Percentiles rank a stretch among this genome's conserved stretches.
Evolutionary conservation across 768 basidiomycete genomes (phyloP).

Genomic region (Pisolithus orientalis): DNA sequence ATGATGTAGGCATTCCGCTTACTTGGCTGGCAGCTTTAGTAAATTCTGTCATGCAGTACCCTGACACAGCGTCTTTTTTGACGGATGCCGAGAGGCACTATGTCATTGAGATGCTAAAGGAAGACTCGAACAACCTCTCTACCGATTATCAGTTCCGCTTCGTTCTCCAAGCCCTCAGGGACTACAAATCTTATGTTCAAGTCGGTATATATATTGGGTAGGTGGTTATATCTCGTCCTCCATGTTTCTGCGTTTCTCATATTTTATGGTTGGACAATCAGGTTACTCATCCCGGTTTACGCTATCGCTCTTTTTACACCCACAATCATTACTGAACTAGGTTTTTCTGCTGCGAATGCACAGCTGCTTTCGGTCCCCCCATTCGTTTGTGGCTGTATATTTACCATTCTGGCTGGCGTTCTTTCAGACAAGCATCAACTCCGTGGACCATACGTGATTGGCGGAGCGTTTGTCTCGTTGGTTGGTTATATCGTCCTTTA

Average conservation of each 20-base stretch:
- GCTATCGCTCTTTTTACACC: slow-evolving; percentile 46
- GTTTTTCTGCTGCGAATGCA: slow-evolving; percentile 45
- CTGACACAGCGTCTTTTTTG: slow-evolving; percentile 53
- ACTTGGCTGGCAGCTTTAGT: not conserved
- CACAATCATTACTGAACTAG: slow-evolving; percentile 44
- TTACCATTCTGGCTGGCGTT: slow-evolving; percentile 36
- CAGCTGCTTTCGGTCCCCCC: slow-evolving; percentile 47
- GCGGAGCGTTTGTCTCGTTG: slow-evolving; percentile 35
- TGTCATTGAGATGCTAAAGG: slow-evolving; percentile 36
- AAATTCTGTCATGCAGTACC: slow-evolving; percentile 32
- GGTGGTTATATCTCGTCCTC: slow-evolving; percentile 4
- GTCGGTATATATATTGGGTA: slow-evolving; percentile 38
- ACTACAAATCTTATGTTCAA: slow-evolving; percentile 36
- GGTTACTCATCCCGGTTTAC: slow-evolving; percentile 41
- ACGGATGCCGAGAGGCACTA: slow-evolving; percentile 36
- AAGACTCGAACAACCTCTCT: slow-evolving; percentile 39
- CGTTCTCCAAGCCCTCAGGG: slow-evolving; percentile 42
- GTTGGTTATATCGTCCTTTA: slow-evolving; percentile 49
- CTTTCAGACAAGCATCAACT: slow-evolving; percentile 36
- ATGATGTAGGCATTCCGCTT: slow-evolving; percentile 35
- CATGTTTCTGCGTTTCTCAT: not conserved
- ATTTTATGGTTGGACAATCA: slow-evolving; percentile 8
- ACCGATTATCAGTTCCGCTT: slow-evolving; percentile 41
- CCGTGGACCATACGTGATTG: slow-evolving; percentile 47
- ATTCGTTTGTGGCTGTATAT: slow-evolving; percentile 40